phyloP scores from a whole-genome alignment of 495 filamentous ascomycete species.

The Penicillium ochrochloron region DNA sequence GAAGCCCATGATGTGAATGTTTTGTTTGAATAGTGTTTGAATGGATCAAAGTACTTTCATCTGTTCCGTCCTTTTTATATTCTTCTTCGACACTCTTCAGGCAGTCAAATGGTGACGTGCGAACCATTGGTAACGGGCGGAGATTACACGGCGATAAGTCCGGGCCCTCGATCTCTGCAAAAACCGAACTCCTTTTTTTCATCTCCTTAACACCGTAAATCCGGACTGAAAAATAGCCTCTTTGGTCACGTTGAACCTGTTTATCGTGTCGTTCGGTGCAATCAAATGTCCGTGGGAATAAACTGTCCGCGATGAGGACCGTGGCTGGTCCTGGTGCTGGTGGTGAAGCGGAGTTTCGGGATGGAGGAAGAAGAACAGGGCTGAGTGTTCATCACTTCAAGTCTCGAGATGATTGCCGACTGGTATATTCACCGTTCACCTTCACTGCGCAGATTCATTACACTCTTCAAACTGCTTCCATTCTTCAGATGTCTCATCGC shows the following conservation, averaged over 20 bases:
- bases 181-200: not conserved
- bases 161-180: not conserved
- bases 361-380: not conserved
- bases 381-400: not conserved
- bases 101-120: not conserved
- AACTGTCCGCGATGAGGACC: not conserved
- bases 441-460: not conserved
- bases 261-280: not conserved
- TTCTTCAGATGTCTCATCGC: not conserved
- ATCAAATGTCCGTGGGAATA: not conserved
- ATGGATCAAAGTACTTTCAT: not conserved
- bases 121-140: not conserved
- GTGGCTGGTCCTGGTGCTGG: not conserved
- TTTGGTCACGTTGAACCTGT: not conserved
- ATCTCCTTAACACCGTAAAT: not conserved
- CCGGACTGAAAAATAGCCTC: not conserved
- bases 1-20: conserved; percentile 31
- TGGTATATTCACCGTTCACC: not conserved
- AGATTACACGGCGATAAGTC: conserved; percentile 12
- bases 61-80: not conserved
- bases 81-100: not conserved
- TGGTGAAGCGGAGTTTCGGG: not conserved
- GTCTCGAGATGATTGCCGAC: not conserved
- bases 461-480: not conserved
- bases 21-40: not conserved